Base-by-base conservation (phyloP, 179 eudicot species). In the Silene vulgaris region DNA sequence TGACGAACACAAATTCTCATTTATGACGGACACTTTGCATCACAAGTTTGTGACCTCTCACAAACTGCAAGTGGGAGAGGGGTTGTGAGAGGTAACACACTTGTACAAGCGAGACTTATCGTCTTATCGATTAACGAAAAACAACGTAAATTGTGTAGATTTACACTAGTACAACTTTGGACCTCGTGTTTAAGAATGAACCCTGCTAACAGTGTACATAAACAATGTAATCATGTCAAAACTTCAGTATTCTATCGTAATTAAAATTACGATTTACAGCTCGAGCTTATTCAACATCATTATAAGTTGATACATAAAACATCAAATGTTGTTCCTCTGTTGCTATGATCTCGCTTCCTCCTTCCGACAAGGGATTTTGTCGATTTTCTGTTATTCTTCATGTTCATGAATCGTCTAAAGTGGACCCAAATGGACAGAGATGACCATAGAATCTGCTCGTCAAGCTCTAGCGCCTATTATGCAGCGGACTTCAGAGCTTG, bases 401-500 rank as follows among this genome's bases (percentile, higher is more conserved):
- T 57, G 61, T 21, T 57, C 59, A 56, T 20, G 14, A 40, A 64
- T 56, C 30, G 13, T 62, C 28, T 17, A 21, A 32, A 35, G 16
- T 52, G 73, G 37, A 73, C 45, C 65, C 12, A 14, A 32, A 32
- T 56, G 66, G 45, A 57, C 17, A 52, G 7, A 11, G 19, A 1
- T 54, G 60, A 54, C 19, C 0, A 66, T 21, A 60, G 37, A 77
- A 74, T 13, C 43, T 32, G 74, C 26, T 13, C 5, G 12, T 32
- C 8, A 13, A 13, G 26, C 26, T 43, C 67, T 74, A 76, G 75
- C 29, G 71, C 82, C 72, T 81, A 61, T 77, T 81, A 61, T 77
- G 81, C 77, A 76, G 75, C 77, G 61, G 75, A 76, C 78, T 70
- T 73, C 26, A 92, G 73, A 6, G 94, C 83, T 73, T 86, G 79